Evolutionary conservation across 2,329 filamentous ascomycete genomes (phyloP), one percentile per base, ranked within the genome.

Genomic region (Arthroderma uncinatum): DNA sequence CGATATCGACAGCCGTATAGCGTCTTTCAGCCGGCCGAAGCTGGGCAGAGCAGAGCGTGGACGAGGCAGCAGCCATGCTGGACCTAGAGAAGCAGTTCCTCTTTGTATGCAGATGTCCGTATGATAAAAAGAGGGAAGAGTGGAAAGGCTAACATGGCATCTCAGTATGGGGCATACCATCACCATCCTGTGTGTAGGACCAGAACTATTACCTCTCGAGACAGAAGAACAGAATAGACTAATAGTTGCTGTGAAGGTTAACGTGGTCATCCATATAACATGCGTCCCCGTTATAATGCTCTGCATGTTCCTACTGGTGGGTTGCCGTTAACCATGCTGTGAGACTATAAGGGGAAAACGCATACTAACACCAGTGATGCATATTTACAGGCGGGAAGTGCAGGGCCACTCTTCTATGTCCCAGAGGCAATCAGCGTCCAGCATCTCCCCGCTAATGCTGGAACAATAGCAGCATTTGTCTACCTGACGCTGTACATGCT

Each of bases 401-500:
- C 76, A 2, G 70, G 72, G 14, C 72, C 78, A 30, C 69, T 81
- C 16, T 66, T 84, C 53, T 73, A 76, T 2, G 65, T 83, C 5
- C 82, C 82, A 39, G 69, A 78, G 40, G 75, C 73, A 67, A 68
- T 83, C 36, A 75, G 75, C 36, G 70, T 82, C 54, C 75, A 79
- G 30, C 76, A 82, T 67, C 76, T 85, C 28, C 81, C 82, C 39
- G 73, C 79, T 28, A 84, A 84, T 61, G 68, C 79, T 59, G 82
- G 80, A 54, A 84, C 82, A 2, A 74, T 81, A 58, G 75, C 72
- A 55, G 78, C 78, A 42, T 65, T 82, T 8, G 64, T 84, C 28
- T 96, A 93, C 73, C 81, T 86, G 37, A 80, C 80, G 1, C 81
- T 96, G 57, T 98, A 97, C 69, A 79, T 97, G 52, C 81, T 98